Evolutionary conservation across 2,329 filamentous ascomycete genomes (phyloP), one percentile per base, ranked within the genome.

Genomic region (Microdochium nivale): DNA sequence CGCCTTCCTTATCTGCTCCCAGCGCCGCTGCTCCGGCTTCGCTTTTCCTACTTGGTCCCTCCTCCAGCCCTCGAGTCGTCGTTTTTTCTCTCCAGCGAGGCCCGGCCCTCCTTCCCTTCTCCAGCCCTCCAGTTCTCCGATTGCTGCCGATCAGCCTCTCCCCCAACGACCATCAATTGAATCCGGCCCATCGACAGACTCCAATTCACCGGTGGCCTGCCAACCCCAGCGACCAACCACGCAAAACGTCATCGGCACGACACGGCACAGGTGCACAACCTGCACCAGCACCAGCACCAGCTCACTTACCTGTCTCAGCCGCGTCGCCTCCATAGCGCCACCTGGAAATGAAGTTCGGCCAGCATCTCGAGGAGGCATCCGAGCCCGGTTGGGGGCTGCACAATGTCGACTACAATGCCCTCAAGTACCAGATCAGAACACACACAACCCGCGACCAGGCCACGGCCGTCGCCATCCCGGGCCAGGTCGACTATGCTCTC

Each of bases 351-450:
- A 89, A 90, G 76, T 90, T 86, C 78, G 86, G 86, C 56, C 77
- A 87, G 57, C 85, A 82, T 55, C 77, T 94, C 55, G 81, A 85
- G 65, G 78, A 81, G 68, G 80, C 87, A 66, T 91, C 87, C 47
- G 87, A 90, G 62, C 87, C 88, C 56, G 83, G 87, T 79, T 94
- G 88, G 88, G 87, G 80, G 62, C 77, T 88, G 57, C 86, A 91
- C 66, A 94, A 95, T 68, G 83, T 95, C 68, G 89, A 94, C 67
- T 95, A 95, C 75, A 89, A 92, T 66, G 87, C 87, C 48, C 79
- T 95, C 56, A 95, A 95, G 69, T 79, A 88, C 66, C 78, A 88
- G 62, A 92, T 95, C 74, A 94, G 92, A 67, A 79, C 79, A 54
- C 81, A 90, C 64, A 95, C 89, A 1, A 86, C 84, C 13, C 80